Evolutionary conservation across 257 asterid species (phyloP).

Genomic region (Parsonsia alboflavescens): DNA sequence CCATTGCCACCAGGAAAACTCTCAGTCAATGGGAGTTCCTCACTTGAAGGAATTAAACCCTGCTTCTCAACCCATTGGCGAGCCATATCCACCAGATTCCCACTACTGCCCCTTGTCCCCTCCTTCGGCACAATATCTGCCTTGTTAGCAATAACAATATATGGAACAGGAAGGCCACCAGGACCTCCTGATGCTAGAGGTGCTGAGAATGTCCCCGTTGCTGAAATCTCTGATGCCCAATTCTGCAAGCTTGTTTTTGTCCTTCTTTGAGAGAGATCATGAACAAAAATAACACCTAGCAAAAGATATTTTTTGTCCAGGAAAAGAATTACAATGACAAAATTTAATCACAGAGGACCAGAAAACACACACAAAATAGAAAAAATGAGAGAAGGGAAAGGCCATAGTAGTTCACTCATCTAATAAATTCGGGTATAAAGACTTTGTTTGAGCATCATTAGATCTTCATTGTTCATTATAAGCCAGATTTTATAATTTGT

Average conservation of each 20-base stretch:
- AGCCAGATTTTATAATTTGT: neutral
- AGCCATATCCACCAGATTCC: constrained; percentile 94
- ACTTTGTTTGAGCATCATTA: neutral
- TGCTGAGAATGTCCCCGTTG: constrained; percentile 87
- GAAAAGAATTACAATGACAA: constrained; percentile 20
- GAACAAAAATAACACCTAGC: constrained; percentile 83
- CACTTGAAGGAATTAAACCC: constrained; percentile 83
- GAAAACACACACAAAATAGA: neutral
- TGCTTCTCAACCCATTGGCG: constrained; percentile 99
- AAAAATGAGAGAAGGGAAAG: neutral
- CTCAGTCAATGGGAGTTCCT: constrained; percentile 83
- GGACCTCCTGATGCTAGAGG: constrained; percentile 94
- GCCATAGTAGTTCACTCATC: neutral
- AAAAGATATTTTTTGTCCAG: constrained; percentile 18
- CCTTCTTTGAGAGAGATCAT: constrained; percentile 93
- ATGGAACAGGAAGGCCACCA: constrained; percentile 95
- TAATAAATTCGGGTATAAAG: neutral
- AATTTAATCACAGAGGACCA: neutral
- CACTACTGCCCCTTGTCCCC: constrained; percentile 81
- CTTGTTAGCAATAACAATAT: constrained; percentile 83
- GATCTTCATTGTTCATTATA: neutral
- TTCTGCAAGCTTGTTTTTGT: constrained; percentile 80
- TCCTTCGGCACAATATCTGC: constrained; percentile 75
- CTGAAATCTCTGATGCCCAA: constrained; percentile 94
- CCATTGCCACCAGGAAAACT: constrained; percentile 85